Percentiles rank a stretch among this genome's conserved stretches.
Evolutionary conservation across 2,329 filamentous ascomycete genomes (phyloP).

Genomic region (Colletotrichum zoysiae): DNA sequence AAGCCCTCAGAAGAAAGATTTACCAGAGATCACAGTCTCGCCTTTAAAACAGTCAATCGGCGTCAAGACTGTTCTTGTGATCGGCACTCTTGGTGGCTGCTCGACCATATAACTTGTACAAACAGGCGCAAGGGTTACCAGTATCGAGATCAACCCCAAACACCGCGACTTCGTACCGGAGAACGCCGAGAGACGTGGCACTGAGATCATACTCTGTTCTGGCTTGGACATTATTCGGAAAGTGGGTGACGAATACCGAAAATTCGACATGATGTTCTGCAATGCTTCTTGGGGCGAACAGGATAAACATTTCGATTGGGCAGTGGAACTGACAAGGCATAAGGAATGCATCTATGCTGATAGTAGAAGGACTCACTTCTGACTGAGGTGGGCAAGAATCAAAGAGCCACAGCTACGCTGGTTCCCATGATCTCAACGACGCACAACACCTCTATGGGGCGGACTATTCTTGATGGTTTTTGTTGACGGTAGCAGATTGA

Average conservation of each 20-base stretch:
- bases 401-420: conserved; percentile 46
- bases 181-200: conserved; percentile 58
- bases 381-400: conserved; percentile 44
- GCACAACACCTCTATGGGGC: not conserved
- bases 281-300: conserved; percentile 66
- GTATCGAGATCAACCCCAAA: conserved; percentile 62
- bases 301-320: conserved; percentile 61
- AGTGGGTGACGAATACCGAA: conserved; percentile 55
- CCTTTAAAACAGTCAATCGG: conserved; percentile 50
- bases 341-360: conserved; percentile 62
- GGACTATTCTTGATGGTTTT: conserved; percentile 5
- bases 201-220: conserved; percentile 60
- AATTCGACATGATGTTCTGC: conserved; percentile 65
- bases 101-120: conserved; percentile 65
- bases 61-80: conserved; percentile 60
- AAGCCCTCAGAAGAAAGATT: conserved; percentile 49
- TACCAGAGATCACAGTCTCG: conserved; percentile 54
- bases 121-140: conserved; percentile 58
- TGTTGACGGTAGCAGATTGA: conserved; percentile 11
- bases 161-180: conserved; percentile 60
- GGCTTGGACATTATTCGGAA: conserved; percentile 55
- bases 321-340: conserved; percentile 55
- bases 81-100: conserved; percentile 68
- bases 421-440: conserved; percentile 42
- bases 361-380: conserved; percentile 51